Evolutionary conservation across 1,139 yeast genomes (phyloP), one percentile per base, ranked within the genome.

Genomic region (Kurtzmaniella quercitrusa): DNA sequence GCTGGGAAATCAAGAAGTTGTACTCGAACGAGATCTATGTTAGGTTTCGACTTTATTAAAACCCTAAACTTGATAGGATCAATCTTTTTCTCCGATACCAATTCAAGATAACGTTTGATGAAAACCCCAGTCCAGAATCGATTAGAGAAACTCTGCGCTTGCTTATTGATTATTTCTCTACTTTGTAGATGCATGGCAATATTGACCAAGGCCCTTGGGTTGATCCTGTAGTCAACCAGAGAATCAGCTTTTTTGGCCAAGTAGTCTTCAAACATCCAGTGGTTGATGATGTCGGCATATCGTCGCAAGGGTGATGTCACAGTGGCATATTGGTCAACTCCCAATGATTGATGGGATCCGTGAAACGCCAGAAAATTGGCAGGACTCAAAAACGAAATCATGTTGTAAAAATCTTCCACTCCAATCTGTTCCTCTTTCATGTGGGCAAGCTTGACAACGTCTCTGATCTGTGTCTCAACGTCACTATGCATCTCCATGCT

Each of bases 301-400:
- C 98, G 69, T 62, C 98, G 71, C 49, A 93, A 70, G 1, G 98
- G 98, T 0, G 97, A 90, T 0, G 98, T 90, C 2, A 87, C 82
- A 34, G 89, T 87, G 7, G 86, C 73, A 57, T 93, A 90, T 12
- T 68, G 62, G 0, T 64, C 60, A 10, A 85, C 64, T 2, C 95
- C 96, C 39, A 90, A 65, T 46, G 85, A 79, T 25, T 72, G 70
- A 60, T 91, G 97, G 0, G 61, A 59, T 1, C 56, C 56, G 56
- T 58, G 75, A 45, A 47, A 65, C 52, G 51, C 70, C 55, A 51
- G 70, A 44, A 46, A 65, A 39, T 55, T 63, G 48, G 62, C 75
- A 54, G 57, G 65, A 46, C 51, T 71, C 68, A 53, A 48, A 9
- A 59, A 52, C 6, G 57, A 47, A 42, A 64, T 19, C 52, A 59